Percentiles rank a stretch among this genome's conserved stretches.
These are phyloP conservation scores for Ascochyta lentis DNA, from an alignment of 2,329 filamentous ascomycete genomes.

Conservation along the genomic window DNA sequence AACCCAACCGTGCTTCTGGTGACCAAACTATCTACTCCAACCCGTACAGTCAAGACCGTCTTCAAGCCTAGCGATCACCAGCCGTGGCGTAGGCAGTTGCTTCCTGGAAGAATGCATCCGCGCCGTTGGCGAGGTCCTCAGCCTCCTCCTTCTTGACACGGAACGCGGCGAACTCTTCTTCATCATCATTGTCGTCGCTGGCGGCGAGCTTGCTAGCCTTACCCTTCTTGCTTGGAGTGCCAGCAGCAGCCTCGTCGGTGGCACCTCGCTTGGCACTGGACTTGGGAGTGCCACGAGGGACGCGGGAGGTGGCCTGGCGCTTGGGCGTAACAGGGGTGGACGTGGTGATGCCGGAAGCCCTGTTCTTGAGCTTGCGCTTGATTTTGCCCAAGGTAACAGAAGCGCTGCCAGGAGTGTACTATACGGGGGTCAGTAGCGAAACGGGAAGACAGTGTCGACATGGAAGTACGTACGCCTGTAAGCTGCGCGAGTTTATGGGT, in stretches of 20 bases:
- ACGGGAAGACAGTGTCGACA: constrained; percentile 4
- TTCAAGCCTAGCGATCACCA: background rate
- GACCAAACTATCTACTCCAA: background rate
- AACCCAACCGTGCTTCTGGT: background rate
- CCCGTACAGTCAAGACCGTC: background rate
- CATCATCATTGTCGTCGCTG: constrained; percentile 17
- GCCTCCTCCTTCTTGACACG: constrained; percentile 31
- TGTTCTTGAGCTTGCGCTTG: constrained; percentile 38
- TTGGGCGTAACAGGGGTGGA: constrained; percentile 26
- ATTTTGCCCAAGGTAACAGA: constrained; percentile 41
- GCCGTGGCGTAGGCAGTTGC: background rate
- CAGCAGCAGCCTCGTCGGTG: constrained; percentile 4
- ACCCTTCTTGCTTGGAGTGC: constrained; percentile 25
- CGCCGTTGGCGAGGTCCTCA: background rate
- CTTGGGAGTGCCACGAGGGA: constrained; percentile 13
- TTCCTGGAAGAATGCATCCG: constrained; percentile 6
- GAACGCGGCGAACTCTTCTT: constrained; percentile 23
- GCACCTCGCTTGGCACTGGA: constrained; percentile 22
- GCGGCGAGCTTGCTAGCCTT: background rate
- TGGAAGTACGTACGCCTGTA: constrained; percentile 6
- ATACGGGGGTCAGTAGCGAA: constrained; percentile 22
- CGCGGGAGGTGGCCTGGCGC: background rate
- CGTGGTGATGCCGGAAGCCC: constrained; percentile 13
- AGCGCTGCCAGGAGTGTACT: constrained; percentile 37
- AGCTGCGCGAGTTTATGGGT: constrained; percentile 23